Conservation (phyloP, 352 stramenopile genomes). For the Phytophthora capsici region DNA sequence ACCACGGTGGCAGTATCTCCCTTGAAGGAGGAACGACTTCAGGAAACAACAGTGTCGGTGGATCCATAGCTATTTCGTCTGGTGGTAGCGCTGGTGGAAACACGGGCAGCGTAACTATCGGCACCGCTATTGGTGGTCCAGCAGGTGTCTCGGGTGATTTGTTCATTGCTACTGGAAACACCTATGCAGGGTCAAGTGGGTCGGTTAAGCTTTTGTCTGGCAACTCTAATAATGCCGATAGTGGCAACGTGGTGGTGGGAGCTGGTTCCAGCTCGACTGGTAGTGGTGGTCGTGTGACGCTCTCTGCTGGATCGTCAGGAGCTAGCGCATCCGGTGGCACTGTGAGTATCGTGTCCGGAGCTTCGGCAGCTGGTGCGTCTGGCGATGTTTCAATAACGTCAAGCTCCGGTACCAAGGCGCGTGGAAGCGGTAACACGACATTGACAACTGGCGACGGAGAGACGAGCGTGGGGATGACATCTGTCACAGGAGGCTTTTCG, state of each 20-base stretch:
- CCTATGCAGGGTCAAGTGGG: conserved; percentile 16
- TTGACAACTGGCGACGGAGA: conserved; percentile 26
- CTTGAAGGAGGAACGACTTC: conserved; percentile 29
- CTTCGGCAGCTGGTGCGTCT: conserved; percentile 12
- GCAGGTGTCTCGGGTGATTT: conserved; percentile 23
- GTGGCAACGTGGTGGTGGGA: conserved; percentile 18
- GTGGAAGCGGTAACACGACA: conserved; percentile 21
- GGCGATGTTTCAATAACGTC: conserved; percentile 17
- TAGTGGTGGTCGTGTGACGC: conserved; percentile 21
- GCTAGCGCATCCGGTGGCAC: conserved; percentile 19
- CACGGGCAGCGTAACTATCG: conserved; percentile 26
- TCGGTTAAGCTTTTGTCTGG: conserved; percentile 23
- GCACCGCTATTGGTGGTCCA: conserved; percentile 9
- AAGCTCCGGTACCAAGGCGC: conserved; percentile 13
- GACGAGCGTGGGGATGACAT: conserved; percentile 21
- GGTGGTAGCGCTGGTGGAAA: conserved; percentile 19
- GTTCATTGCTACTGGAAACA: conserved; percentile 18
- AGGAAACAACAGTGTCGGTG: conserved; percentile 17
- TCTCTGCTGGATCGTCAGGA: conserved; percentile 14
- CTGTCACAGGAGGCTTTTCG: conserved; percentile 21
- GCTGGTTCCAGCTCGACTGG: conserved; percentile 16
- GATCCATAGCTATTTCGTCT: conserved; percentile 30
- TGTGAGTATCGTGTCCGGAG: conserved; percentile 11
- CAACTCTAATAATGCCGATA: conserved; percentile 12
- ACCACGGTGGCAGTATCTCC: conserved; percentile 32